Evolutionary conservation across 2,329 filamentous ascomycete genomes (phyloP).

Genomic region (Colletotrichum gloeosporioides): DNA sequence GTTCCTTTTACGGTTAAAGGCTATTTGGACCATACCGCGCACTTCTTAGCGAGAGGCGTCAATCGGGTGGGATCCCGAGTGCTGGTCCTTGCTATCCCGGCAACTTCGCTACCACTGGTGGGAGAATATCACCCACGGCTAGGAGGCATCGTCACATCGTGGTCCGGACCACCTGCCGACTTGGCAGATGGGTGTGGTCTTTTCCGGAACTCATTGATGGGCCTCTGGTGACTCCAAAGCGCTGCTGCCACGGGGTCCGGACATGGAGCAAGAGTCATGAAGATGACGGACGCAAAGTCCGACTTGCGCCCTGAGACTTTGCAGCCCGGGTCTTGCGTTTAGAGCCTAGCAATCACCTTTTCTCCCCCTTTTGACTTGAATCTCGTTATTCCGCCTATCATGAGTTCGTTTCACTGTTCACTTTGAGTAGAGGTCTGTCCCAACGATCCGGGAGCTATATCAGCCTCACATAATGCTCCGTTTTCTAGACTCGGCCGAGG

Average conservation of each 20-base stretch:
- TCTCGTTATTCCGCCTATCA: background rate
- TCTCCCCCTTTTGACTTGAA: background rate
- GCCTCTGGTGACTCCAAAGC: background rate
- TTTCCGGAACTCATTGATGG: background rate
- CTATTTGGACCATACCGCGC: background rate
- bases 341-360: background rate
- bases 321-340: background rate
- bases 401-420: background rate
- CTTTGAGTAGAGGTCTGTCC: background rate
- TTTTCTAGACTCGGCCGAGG: conserved; percentile 4
- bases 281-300: background rate
- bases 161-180: background rate
- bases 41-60: background rate
- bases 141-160: background rate
- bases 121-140: background rate
- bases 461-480: background rate
- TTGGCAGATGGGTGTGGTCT: background rate
- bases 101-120: background rate
- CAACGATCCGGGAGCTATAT: background rate
- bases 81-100: background rate
- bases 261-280: background rate
- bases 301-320: background rate
- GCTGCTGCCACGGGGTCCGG: background rate
- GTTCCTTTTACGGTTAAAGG: background rate
- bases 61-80: background rate